Conservation (phyloP, 441 rosid genomes). For the Jatropha multifida region DNA sequence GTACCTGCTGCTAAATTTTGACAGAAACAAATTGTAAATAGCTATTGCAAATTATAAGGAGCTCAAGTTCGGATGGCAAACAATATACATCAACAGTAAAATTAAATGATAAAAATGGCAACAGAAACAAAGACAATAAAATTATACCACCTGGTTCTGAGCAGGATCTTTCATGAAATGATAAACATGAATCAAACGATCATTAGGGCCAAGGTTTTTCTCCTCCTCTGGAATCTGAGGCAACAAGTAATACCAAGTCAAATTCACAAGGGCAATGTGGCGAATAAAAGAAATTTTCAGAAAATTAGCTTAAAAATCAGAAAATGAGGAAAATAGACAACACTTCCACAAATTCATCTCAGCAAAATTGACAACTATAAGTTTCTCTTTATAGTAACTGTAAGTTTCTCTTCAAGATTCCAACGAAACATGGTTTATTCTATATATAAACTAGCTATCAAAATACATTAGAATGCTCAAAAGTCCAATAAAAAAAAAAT, state of each 20-base stretch:
- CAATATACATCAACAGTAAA: not conserved
- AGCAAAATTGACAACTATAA: not conserved
- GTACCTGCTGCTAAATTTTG: constrained; percentile 63
- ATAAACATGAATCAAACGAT: constrained; percentile 91
- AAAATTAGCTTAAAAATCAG: not conserved
- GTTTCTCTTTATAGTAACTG: too few relatives aligned
- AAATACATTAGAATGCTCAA: too few relatives aligned
- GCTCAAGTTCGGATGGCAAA: not conserved
- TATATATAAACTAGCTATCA: too few relatives aligned
- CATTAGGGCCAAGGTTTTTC: constrained; percentile 77
- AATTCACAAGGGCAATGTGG: not conserved
- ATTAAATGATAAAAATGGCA: not conserved
- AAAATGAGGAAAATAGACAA: not conserved
- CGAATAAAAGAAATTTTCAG: not conserved
- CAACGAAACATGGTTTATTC: too few relatives aligned
- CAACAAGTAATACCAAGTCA: constrained; percentile 19
- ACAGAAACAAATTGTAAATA: not conserved
- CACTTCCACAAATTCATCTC: not conserved
- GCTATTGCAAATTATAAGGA: not conserved
- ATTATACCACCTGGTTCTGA: constrained; percentile 66
- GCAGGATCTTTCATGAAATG: constrained; percentile 83
- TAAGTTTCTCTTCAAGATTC: too few relatives aligned
- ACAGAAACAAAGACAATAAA: constrained; percentile 10
- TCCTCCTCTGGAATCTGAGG: constrained; percentile 91
- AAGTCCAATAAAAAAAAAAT: too few relatives aligned